Evolutionary conservation across 108 stramenopile genomes (phyloP).

Genomic region (Cyclostephanos tholiformis): DNA sequence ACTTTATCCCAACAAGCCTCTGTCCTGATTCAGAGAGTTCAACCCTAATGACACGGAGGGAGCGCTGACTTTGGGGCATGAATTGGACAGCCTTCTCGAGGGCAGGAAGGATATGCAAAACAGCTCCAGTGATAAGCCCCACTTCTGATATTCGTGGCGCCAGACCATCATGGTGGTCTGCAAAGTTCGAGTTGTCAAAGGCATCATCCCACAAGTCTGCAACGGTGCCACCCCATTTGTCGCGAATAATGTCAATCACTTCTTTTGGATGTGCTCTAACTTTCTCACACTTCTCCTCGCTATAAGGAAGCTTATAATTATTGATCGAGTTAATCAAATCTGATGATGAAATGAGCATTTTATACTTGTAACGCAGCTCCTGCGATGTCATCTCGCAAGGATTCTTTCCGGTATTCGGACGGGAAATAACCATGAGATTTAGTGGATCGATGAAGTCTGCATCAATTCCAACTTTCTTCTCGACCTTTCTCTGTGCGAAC

Average conservation of each 20-base stretch:
- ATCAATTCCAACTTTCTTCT: constrained; percentile 30
- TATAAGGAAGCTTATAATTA: constrained; percentile 2
- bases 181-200: constrained; percentile 41
- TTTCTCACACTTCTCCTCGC: constrained; percentile 27
- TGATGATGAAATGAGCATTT: constrained; percentile 24
- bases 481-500: constrained; percentile 55
- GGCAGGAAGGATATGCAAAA: constrained; percentile 58
- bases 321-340: constrained; percentile 14
- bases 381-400: constrained; percentile 47
- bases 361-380: constrained; percentile 53
- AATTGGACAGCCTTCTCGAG: constrained; percentile 57
- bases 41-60: constrained; percentile 57
- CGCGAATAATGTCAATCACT: constrained; percentile 19
- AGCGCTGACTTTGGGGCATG: constrained; percentile 29
- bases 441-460: constrained; percentile 37
- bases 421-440: constrained; percentile 55
- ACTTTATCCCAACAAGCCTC: constrained; percentile 61
- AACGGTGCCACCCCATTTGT: constrained; percentile 20
- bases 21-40: constrained; percentile 24
- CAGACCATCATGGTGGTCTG: constrained; percentile 44
- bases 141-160: constrained; percentile 55
- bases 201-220: constrained; percentile 49
- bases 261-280: constrained; percentile 9
- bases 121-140: constrained; percentile 62
- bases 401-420: constrained; percentile 67